These are phyloP conservation scores for Leptographium lundbergii DNA, from an alignment of 2,329 filamentous ascomycete species.

Conservation along the genomic window DNA sequence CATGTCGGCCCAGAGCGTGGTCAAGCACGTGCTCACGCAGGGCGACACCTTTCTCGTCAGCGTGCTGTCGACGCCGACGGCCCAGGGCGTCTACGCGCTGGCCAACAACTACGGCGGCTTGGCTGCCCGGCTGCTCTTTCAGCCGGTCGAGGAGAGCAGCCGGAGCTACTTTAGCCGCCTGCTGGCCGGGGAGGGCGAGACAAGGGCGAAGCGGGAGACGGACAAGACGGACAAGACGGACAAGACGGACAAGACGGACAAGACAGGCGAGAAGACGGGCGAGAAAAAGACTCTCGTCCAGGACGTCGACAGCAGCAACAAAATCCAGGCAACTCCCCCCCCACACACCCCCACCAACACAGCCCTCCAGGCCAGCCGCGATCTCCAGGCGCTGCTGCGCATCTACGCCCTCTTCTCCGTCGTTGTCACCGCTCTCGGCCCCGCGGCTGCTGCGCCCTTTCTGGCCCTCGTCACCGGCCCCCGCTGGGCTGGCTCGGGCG, in stretches of 20 bases:
- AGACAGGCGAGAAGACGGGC: neutral
- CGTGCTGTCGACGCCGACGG: constrained; percentile 58
- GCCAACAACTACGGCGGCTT: constrained; percentile 92
- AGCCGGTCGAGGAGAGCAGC: constrained; percentile 89
- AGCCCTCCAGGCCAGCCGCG: constrained; percentile 28
- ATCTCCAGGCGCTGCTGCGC: constrained; percentile 52
- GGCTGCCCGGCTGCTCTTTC: constrained; percentile 77
- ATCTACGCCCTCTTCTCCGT: constrained; percentile 65
- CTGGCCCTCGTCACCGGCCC: constrained; percentile 65
- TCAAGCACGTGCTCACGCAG: constrained; percentile 91
- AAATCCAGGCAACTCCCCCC: no score
- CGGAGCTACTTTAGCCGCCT: constrained; percentile 81
- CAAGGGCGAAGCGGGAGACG: neutral
- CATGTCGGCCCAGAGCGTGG: constrained; percentile 73
- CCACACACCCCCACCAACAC: no score
- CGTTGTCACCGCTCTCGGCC: constrained; percentile 56
- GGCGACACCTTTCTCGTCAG: constrained; percentile 86
- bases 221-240: neutral
- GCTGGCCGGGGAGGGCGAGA: constrained; percentile 28
- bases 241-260: neutral
- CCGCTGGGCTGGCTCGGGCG: constrained; percentile 59
- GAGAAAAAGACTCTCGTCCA: no score
- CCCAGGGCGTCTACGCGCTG: constrained; percentile 84
- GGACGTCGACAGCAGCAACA: no score
- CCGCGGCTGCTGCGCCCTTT: constrained; percentile 59